phyloP scores from a whole-genome alignment of 2,329 filamentous ascomycete species.

The Sphaerulina musiva region DNA sequence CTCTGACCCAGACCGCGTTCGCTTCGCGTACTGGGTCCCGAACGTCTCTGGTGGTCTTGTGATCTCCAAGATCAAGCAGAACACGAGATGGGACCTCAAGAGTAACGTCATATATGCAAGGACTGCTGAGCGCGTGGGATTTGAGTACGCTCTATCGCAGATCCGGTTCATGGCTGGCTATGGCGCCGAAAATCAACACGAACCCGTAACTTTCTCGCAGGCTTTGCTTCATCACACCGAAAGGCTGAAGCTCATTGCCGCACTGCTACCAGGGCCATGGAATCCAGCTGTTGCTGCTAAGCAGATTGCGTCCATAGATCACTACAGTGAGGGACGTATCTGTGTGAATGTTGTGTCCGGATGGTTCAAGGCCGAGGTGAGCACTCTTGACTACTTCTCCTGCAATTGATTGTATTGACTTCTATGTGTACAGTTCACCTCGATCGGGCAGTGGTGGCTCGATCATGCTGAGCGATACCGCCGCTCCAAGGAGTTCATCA shows the following conservation, averaged over 20 bases:
- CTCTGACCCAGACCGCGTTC: constrained; percentile 39
- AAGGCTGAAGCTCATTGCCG: constrained; percentile 47
- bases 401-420: too few species aligned
- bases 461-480: constrained; percentile 50
- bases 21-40: constrained; percentile 50
- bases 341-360: constrained; percentile 50
- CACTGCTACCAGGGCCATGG: constrained; percentile 47
- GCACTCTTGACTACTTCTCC: background rate
- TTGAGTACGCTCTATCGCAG: constrained; percentile 49
- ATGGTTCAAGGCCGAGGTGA: constrained; percentile 48
- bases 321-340: constrained; percentile 47
- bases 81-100: constrained; percentile 45
- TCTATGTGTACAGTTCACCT: constrained; percentile 35
- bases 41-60: constrained; percentile 51
- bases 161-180: constrained; percentile 49
- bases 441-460: constrained; percentile 51
- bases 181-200: constrained; percentile 44
- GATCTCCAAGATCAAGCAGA: constrained; percentile 48
- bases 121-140: constrained; percentile 45
- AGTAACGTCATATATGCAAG: constrained; percentile 46
- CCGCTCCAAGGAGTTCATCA: constrained; percentile 47
- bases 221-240: constrained; percentile 44
- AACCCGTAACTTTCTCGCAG: constrained; percentile 49
- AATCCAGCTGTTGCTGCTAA: constrained; percentile 49
- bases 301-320: constrained; percentile 49